These are phyloP conservation scores for Chaetomidium leptoderma DNA, from an alignment of 495 filamentous ascomycete species.

Conservation along the genomic window DNA sequence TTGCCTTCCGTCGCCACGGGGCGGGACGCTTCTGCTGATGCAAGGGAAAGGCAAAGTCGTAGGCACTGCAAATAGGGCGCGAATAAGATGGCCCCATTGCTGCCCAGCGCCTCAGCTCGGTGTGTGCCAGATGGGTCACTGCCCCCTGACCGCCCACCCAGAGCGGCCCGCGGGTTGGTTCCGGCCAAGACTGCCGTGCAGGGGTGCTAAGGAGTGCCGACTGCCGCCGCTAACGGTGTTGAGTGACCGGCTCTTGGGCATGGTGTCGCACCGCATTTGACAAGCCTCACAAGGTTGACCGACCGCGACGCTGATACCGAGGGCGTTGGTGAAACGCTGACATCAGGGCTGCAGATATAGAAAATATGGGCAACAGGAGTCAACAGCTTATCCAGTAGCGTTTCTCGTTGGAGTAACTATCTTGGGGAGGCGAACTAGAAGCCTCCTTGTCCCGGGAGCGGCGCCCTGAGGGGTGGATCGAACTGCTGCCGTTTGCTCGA, in stretches of 20 bases:
- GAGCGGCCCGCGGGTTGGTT: not conserved
- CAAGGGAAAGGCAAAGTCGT: slow-evolving; percentile 3
- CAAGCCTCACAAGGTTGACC: not conserved
- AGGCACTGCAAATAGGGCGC: not conserved
- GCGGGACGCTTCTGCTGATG: slow-evolving; percentile 15
- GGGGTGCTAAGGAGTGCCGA: slow-evolving; percentile 4
- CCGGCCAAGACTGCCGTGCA: slow-evolving; percentile 6
- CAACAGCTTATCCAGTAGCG: not conserved
- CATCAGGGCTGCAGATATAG: not conserved
- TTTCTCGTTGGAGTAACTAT: not conserved
- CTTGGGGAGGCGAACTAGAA: not conserved
- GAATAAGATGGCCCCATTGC: not conserved
- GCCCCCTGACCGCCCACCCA: slow-evolving; percentile 1
- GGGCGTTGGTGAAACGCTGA: not conserved
- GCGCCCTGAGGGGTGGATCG: not conserved
- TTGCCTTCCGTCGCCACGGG: slow-evolving; percentile 1
- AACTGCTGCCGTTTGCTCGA: not conserved
- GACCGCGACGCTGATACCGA: not conserved
- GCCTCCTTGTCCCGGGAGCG: not conserved
- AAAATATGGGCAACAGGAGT: not conserved
- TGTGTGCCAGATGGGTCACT: slow-evolving; percentile 7
- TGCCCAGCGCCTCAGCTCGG: not conserved
- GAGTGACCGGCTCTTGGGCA: slow-evolving; percentile 6
- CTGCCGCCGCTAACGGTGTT: slow-evolving; percentile 2
- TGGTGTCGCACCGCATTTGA: slow-evolving; percentile 5